Base-by-base conservation (phyloP, 345 rosid species). In the Schrenkiella parvula region DNA sequence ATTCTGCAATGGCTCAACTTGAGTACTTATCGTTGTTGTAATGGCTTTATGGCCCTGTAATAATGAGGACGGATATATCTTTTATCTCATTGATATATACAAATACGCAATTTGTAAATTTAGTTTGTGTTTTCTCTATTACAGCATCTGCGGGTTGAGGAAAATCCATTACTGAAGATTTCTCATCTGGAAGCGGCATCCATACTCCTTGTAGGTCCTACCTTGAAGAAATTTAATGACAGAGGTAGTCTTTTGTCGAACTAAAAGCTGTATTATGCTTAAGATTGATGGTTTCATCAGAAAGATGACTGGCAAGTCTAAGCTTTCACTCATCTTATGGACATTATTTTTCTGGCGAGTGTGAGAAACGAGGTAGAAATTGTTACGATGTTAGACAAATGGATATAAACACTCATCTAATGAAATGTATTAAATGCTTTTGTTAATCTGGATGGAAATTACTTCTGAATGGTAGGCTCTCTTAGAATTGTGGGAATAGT, bases 131-230 rank as follows among this genome's bases (percentile, higher is more conserved):
- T 60, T 41, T 57, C 18, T 21, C 37, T 52, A 48, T 48, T 35
- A 75, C 82, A 93, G 98, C 98, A 93, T 89, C 83, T 93, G 68
- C 92, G 98, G 64, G 86, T 93, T 64, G 98, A 93, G 84, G 98
- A 93, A 85, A 93, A 93, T 82, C 97, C 97, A 58, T 75, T 93
- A 76, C 91, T 91, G 72, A 89, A 91, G 86, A 89, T 91, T 88
- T 76, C 93, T 73, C 97, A 93, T 82, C 32, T 93, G 78, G 97
- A 93, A 88, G 98, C 97, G 19, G 98, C 97, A 68, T 80, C 90
- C 62, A 87, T 91, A 71, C 71, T 93, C 84, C 97, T 93, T 80
- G 91, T 91, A 79, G 98, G 98, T 80, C 88, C 91, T 60, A 88
- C 96, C 46, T 80, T 93, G 83, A 93, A 93, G 81, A 93, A 89